A percentile compares a stretch with the other conserved stretches of the same genome.
These are phyloP conservation scores for Komagataella phaffii DNA, from an alignment of 805 yeast species.

Conservation along the genomic window DNA sequence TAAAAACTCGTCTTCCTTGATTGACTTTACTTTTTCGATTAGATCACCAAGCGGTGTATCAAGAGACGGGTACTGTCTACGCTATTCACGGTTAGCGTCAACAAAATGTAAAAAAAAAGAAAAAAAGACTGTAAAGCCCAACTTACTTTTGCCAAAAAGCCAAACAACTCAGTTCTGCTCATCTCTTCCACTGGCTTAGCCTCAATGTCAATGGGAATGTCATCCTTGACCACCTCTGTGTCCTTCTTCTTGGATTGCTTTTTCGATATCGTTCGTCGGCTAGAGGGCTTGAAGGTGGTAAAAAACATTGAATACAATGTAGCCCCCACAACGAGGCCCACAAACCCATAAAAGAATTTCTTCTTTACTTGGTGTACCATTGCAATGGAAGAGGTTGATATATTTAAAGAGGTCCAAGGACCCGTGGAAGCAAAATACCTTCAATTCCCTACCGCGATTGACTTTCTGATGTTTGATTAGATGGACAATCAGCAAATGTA, in stretches of 20 bases:
- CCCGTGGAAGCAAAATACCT: neutral
- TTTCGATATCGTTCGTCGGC: neutral
- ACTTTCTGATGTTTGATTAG: no score
- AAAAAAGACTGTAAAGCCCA: no score
- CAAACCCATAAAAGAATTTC: constrained; percentile 4
- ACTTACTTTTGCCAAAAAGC: constrained; percentile 5
- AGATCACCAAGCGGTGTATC: neutral
- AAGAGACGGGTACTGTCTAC: neutral
- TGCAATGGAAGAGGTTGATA: neutral
- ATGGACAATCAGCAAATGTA: no score
- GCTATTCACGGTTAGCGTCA: neutral
- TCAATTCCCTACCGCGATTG: neutral
- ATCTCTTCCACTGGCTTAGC: constrained; percentile 1
- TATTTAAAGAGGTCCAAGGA: no score
- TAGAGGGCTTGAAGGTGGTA: neutral
- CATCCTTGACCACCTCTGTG: neutral
- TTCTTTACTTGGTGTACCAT: neutral
- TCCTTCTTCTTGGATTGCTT: constrained; percentile 1
- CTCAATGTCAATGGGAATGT: neutral
- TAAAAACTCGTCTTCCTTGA: neutral
- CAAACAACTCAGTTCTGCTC: constrained; percentile 3
- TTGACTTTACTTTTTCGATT: neutral
- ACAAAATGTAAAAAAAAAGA: neutral
- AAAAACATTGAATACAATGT: constrained; percentile 5
- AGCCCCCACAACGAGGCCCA: constrained; percentile 3